Evolutionary conservation across 768 basidiomycete genomes (phyloP), one percentile per base, ranked within the genome.

Genomic region (Pluteus cervinus): DNA sequence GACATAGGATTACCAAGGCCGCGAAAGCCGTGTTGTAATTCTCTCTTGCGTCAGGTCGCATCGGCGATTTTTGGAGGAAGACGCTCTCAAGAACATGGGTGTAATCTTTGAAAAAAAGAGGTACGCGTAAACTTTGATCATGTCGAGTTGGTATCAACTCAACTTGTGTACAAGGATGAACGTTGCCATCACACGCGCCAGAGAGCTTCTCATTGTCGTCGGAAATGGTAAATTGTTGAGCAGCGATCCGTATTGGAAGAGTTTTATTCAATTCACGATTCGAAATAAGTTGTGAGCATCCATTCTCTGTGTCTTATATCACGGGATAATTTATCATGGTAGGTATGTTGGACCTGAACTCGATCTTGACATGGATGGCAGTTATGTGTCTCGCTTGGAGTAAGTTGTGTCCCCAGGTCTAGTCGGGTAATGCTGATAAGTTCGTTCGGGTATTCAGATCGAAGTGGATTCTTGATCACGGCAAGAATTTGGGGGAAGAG

Each of bases 171-270:
- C 3, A 33, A 74, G 72, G 41, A 71, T 75, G 71, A 75, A 75
- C 39, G 72, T 73, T 6, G 68, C 69, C 7, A 71, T 75, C 20
- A 73, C 72, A 2, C 69, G 72, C n/a, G 72, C 72, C 3, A 72
- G 66, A 42, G 69, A 73, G 41, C 60, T 75, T n/a, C 43, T 75
- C 14, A 57, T 75, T 5, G 63, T 75, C 12, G 57, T 73, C 33
- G 72, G 72, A 7, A 73, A 71, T 44, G 68, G 59, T 10, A 43
- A 42, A 0, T 52, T 71, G 3, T 55, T 72, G 3, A 58, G 64
- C 41, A 52, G 53, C 12, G 72, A 75, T 51, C 65, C 70, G 1
- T 72, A 71, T 41, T 75, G 72, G 72, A 65, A 66, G 50, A 62
- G 63, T 14, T 72, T 71, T 43, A 46, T 75, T 29, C 66, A 72